Conservation (phyloP, 2,329 filamentous ascomycete genomes). For the Dothideomycetes sp. region DNA sequence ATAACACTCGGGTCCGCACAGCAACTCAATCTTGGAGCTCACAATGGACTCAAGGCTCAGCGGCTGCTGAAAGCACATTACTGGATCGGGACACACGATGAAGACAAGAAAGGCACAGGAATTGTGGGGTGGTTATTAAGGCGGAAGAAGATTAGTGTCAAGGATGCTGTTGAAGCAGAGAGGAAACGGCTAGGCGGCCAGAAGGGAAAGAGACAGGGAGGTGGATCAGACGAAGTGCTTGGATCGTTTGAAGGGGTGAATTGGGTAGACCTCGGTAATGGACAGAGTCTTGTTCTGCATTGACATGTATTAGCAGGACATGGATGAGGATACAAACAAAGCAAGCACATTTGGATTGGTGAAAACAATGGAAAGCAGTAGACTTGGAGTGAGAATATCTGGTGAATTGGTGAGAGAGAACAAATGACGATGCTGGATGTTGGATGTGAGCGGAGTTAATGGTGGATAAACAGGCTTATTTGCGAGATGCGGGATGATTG, state of each 20-base stretch:
- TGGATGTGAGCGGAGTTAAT: too few relatives aligned
- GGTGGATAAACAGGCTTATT: too few relatives aligned
- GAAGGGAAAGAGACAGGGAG: constrained; percentile 26
- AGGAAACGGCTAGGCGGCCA: constrained; percentile 36
- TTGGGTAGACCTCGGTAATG: constrained; percentile 48
- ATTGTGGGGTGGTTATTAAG: constrained; percentile 44
- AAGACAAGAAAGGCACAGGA: constrained; percentile 51
- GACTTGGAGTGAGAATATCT: too few relatives aligned
- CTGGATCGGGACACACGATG: constrained; percentile 59
- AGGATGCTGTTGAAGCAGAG: constrained; percentile 41
- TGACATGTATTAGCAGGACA: constrained; percentile 18
- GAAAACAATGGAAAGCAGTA: too few relatives aligned
- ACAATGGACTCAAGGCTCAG: constrained; percentile 52
- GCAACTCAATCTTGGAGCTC: constrained; percentile 55
- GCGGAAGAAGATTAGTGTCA: constrained; percentile 33
- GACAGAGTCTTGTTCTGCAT: constrained; percentile 44
- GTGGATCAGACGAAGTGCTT: constrained; percentile 22
- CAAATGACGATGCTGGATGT: neutral
- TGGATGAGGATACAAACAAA: neutral
- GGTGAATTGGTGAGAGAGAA: neutral
- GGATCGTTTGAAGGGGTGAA: constrained; percentile 33
- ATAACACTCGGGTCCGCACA: constrained; percentile 41
- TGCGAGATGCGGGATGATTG: too few relatives aligned
- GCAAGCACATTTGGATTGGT: too few relatives aligned
- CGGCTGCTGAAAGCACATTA: constrained; percentile 46